phyloP scores from a whole-genome alignment of 371 early-diverging fungal genomes.

The Zychaea mexicana region DNA sequence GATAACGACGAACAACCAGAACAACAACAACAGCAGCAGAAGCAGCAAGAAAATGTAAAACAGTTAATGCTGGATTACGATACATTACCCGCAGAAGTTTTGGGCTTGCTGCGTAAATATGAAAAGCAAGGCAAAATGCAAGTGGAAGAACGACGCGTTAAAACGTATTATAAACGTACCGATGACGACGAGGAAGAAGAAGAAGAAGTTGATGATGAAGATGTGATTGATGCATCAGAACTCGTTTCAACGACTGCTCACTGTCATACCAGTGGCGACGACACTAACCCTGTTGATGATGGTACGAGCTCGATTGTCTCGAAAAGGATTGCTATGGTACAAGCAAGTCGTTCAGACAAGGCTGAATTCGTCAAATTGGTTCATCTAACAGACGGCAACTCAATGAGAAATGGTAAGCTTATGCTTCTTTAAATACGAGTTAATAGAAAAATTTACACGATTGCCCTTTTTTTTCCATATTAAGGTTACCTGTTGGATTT shows the following conservation, averaged over 20 bases:
- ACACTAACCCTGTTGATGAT: neutral
- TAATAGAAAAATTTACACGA: too few relatives aligned
- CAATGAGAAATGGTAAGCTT: conserved; percentile 14
- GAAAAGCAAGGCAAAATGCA: conserved; percentile 21
- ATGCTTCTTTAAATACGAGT: too few relatives aligned
- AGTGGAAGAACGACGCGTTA: conserved; percentile 10
- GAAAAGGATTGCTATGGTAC: conserved; percentile 8
- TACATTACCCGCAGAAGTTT: conserved; percentile 30
- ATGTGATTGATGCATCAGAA: conserved; percentile 6
- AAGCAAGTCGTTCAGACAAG: conserved; percentile 13
- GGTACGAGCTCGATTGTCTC: neutral
- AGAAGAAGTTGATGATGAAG: conserved; percentile 21
- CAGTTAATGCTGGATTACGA: conserved; percentile 33
- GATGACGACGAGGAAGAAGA: conserved; percentile 13
- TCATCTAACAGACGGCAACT: conserved; percentile 13
- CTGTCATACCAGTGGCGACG: neutral
- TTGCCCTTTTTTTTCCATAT: neutral
- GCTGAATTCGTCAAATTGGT: conserved; percentile 29
- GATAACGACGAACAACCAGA: neutral
- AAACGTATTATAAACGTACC: neutral
- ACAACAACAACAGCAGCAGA: neutral
- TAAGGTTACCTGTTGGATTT: conserved; percentile 28
- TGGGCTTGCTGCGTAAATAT: conserved; percentile 23
- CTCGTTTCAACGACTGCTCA: neutral
- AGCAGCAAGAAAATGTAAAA: neutral